Conservation (phyloP, 306 rosid species). For the Dalbergia oliveri region DNA sequence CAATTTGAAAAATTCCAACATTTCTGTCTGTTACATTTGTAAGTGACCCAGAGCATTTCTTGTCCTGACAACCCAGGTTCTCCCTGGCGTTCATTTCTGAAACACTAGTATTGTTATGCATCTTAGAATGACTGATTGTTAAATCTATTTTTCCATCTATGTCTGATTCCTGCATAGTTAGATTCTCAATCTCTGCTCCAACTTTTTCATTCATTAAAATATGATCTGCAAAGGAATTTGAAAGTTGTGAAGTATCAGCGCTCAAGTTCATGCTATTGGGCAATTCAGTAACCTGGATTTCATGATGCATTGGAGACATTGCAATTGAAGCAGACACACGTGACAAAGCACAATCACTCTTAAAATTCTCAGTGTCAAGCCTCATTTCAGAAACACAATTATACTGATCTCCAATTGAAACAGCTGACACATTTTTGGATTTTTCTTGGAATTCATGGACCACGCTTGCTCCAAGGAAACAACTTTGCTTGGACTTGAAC, state of each 20-base stretch:
- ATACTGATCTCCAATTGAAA: conserved; percentile 46
- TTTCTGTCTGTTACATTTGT: conserved; percentile 45
- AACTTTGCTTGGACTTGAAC: conserved; percentile 62
- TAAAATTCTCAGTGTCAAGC: conserved; percentile 51
- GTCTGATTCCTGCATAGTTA: conserved; percentile 40
- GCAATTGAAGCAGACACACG: conserved; percentile 46
- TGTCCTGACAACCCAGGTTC: conserved; percentile 28
- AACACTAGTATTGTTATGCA: conserved; percentile 44
- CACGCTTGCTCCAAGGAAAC: conserved; percentile 49
- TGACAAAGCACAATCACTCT: conserved; percentile 48
- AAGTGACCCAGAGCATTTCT: conserved; percentile 45
- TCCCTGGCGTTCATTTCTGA: conserved; percentile 47
- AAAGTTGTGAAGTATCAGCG: conserved; percentile 38
- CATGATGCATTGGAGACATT: conserved; percentile 55
- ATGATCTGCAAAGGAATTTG: conserved; percentile 41
- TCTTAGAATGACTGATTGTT: conserved; percentile 40
- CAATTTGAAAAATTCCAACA: conserved; percentile 33
- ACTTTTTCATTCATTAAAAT: conserved; percentile 41
- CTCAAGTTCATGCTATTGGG: conserved; percentile 38
- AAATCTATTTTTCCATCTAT: conserved; percentile 46
- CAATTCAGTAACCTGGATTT: conserved; percentile 49
- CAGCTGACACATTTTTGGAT: conserved; percentile 42
- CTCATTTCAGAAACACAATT: conserved; percentile 45
- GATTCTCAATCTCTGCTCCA: conserved; percentile 50
- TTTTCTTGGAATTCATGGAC: conserved; percentile 44